Base-by-base conservation (phyloP, 1,284 basidiomycete genomes). In the Ceraceosorus guamensis region DNA sequence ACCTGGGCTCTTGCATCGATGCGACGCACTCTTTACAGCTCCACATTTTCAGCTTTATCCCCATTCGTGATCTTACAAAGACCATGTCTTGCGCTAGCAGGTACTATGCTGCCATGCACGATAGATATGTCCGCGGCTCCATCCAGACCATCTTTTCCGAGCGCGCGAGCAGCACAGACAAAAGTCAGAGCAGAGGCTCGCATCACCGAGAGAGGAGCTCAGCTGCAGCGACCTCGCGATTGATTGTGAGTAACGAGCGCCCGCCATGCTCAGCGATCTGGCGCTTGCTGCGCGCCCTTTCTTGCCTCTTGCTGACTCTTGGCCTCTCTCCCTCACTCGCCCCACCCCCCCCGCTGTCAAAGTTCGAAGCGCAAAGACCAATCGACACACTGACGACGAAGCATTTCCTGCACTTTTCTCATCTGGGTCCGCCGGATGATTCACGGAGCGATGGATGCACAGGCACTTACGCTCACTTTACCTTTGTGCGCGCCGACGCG, bases 331-430 rank as follows among this genome's bases (percentile, higher is more conserved):
- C n/a, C 62, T n/a, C n/a, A n/a, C n/a, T n/a, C n/a, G n/a, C n/a
- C n/a, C n/a, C n/a, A n/a, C n/a, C n/a, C n/a, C n/a, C n/a, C n/a
- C n/a, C n/a, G n/a, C n/a, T n/a, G n/a, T n/a, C n/a, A n/a, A n/a
- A 68, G 43, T 70, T 70, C 34, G 65, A 67, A 39, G 67, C 67
- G 0, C 66, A 68, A n/a, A 46, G 67, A 3, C 67, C 67, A 11
- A 70, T 70, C 45, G 67, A 70, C 31, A 70, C 67, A 2, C 53
- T 70, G 11, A 68, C 64, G 6, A 59, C 64, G n/a, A 70, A 70
- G 44, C 67, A 70, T 30, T 52, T 45, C 1, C 54, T 70, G 46
- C 57, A 59, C 8, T 70, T 70, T 41, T 62, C 62, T 30, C 66
- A 68, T 50, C 68, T 70, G 53, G 57, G 53, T 33, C 54, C 39